Base-by-base conservation (phyloP, 2,329 filamentous ascomycete species). In the Pleomassaria siparia region DNA sequence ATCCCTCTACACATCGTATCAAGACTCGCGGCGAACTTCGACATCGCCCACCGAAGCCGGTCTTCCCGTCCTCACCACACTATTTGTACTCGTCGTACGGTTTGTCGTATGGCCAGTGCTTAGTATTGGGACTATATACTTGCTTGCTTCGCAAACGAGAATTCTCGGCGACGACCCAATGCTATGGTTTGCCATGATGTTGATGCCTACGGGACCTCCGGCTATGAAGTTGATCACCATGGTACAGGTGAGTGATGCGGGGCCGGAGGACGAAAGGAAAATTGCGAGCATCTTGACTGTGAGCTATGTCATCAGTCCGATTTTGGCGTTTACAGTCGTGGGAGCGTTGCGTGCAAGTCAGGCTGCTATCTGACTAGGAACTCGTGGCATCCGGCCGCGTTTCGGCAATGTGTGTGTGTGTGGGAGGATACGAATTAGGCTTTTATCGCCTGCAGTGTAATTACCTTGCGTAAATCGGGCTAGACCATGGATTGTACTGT, bases 151-250 rank as follows among this genome's bases (percentile, higher is more conserved):
- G 24, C 57, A 55, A 1, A 35, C 44, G 7, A 53, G 51, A 6
- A 21, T 81, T 2, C 58, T 87, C 2, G 72, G 74, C 1, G 56
- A 72, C 3, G 84, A 87, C 58, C 83, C 83, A 0, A 80, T 86
- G 53, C 66, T 87, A 16, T 86, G 82, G 82, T 87, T 87, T 58
- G 73, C 70, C 1, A 75, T 83, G 75, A 83, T 82, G 79, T 60
- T 82, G 12, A 81, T 81, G 75, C 79, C 80, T 0, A 74, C 75
- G 1, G 79, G 80, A 0, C 79, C 79, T 32, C 76, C 78, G 2
- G 78, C 79, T 0, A 71, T 81, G 73, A 78, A 79, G 32, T 67
- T 78, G 25, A 76, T 75, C 11, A 76, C 76, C 1, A 66, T 82
- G 50, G 76, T 79, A 8, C 78, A 81, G 43, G 67, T 80, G 1